Conservation (phyloP, 2,329 filamentous ascomycete genomes). For the Reticulascus tulasneorum region DNA sequence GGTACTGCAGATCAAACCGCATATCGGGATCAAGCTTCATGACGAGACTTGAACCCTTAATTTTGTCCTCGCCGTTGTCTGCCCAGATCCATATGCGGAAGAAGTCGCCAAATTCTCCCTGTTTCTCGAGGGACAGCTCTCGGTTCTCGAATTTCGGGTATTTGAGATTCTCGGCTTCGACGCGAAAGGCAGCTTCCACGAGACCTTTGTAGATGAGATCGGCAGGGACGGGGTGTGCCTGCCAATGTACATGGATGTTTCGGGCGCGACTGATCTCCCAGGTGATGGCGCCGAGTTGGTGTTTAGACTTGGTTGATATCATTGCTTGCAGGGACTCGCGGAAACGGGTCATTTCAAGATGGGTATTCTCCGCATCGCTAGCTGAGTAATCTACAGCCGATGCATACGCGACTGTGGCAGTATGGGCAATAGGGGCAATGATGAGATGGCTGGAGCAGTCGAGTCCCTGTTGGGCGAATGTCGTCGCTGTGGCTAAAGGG, state of each 20-base stretch:
- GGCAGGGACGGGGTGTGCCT: constrained; percentile 74
- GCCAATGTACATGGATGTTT: constrained; percentile 91
- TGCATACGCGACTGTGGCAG: constrained; percentile 69
- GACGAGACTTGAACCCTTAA: constrained; percentile 66
- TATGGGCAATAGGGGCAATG: constrained; percentile 83
- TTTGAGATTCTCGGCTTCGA: constrained; percentile 73
- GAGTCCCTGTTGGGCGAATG: constrained; percentile 62
- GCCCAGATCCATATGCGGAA: constrained; percentile 82
- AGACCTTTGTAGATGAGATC: constrained; percentile 67
- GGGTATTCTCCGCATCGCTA: constrained; percentile 56
- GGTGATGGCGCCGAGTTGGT: constrained; percentile 74
- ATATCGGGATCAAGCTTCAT: constrained; percentile 68
- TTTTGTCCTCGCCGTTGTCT: constrained; percentile 47
- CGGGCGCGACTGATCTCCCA: constrained; percentile 84
- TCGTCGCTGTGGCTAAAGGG: constrained; percentile 68
- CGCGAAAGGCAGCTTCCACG: constrained; percentile 83
- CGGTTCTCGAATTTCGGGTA: constrained; percentile 48
- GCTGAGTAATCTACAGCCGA: constrained; percentile 47
- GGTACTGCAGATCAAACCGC: constrained; percentile 88
- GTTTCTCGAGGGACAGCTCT: constrained; percentile 46
- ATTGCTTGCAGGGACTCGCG: constrained; percentile 74
- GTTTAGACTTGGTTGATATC: constrained; percentile 53
- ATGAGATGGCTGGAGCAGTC: constrained; percentile 81
- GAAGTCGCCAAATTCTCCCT: constrained; percentile 57
- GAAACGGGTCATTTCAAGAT: constrained; percentile 79